These are phyloP conservation scores for Elongisporangium prolatum DNA, from an alignment of 352 stramenopile species.

Conservation along the genomic window DNA sequence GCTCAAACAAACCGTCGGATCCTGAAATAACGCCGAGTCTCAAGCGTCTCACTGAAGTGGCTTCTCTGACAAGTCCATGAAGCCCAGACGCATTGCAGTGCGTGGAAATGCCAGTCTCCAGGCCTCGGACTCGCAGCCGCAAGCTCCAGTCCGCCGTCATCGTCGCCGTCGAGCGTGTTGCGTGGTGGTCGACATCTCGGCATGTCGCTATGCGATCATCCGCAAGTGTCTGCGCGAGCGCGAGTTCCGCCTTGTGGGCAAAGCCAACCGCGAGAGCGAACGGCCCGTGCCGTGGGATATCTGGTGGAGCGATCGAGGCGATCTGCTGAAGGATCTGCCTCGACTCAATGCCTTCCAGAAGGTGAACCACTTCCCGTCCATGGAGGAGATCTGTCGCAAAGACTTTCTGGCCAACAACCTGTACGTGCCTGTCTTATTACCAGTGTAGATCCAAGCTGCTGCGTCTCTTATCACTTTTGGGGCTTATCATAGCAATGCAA, in stretches of 20 bases:
- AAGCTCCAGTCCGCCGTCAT: no score
- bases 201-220: slow-evolving; percentile 43
- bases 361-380: slow-evolving; percentile 49
- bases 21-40: not conserved
- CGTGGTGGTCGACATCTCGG: slow-evolving; percentile 32
- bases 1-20: not conserved
- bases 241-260: slow-evolving; percentile 31
- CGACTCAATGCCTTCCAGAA: slow-evolving; percentile 43
- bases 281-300: slow-evolving; percentile 32
- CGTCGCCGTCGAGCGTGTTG: slow-evolving; percentile 6
- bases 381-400: slow-evolving; percentile 54
- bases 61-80: not conserved
- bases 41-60: not conserved
- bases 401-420: slow-evolving; percentile 51
- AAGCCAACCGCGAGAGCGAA: slow-evolving; percentile 14
- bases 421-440: no score
- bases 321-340: slow-evolving; percentile 32
- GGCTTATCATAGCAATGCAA: slow-evolving; percentile 23
- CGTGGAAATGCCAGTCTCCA: not conserved
- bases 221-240: slow-evolving; percentile 30
- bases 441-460: no score
- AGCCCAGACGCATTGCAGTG: not conserved
- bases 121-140: not conserved
- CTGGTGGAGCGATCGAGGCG: slow-evolving; percentile 43
- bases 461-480: not conserved